Base-by-base conservation (phyloP, 1,139 yeast genomes). In the Suhomyces taliae region DNA sequence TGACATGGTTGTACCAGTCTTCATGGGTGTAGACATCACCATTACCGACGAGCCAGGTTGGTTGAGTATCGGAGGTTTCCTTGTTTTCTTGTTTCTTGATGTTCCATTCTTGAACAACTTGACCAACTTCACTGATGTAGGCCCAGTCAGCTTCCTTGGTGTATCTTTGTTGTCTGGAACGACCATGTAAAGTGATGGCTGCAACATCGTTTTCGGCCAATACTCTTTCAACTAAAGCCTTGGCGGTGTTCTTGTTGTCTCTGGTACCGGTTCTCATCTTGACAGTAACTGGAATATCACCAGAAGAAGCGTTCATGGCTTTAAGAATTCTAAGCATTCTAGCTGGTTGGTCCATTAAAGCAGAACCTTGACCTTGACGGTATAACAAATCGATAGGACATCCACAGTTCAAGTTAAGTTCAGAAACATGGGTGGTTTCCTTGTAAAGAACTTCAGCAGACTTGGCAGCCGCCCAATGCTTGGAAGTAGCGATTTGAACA, bases 301-400 rank as follows among this genome's bases (percentile, higher is more conserved):
- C 93, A 4, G 95, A 83, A 34, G 86, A 84, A 40, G 87, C 87
- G 60, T 85, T 87, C 98, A 93, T 93, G 6, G 95, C 91, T 58
- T 87, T 85, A 39, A 91, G 73, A 58, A 90, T 83, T 54, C 96
- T 78, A 40, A 86, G 65, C 67, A 91, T 69, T 59, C 90, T 81
- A 0, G 95, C 85, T 8, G 96, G 95, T 61, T 88, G 90, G 53
- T 90, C 98, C 78, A 93, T 73, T 50, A 93, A 76, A 0, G 97
- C 99, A 36, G 96, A 85, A 1, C 99, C 99, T 54, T 96, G 96
- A 31, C 99, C 99, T 62, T 88, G 91, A 56, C 93, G 80, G 66
- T 85, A 95, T 27, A 93, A 74, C 56, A 95, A 75, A 64, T 95
- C 99, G 57, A 93, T 93, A 12, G 99, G 99, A 66, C 99, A 93